Evolutionary conservation across 2,329 filamentous ascomycete genomes (phyloP).

Genomic region (Pleurostoma richardsiae): DNA sequence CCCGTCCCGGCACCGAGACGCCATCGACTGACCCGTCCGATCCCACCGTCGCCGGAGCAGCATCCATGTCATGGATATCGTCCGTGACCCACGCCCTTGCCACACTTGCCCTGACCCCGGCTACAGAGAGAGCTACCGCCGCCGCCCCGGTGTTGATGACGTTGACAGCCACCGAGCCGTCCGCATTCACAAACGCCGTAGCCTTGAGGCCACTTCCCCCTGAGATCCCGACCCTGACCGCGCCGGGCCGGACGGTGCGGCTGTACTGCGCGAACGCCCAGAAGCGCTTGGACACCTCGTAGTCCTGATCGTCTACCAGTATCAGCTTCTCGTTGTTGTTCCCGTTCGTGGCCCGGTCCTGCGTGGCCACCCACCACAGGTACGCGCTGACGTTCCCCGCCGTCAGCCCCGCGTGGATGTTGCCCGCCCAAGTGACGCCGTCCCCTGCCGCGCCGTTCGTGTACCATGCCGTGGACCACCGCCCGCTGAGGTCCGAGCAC

Average conservation of each 20-base stretch:
- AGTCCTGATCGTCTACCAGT: constrained; percentile 8
- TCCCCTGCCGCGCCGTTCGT: constrained; percentile 28
- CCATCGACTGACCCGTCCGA: constrained; percentile 5
- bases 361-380: constrained; percentile 20
- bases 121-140: constrained; percentile 16
- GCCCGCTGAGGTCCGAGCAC: constrained; percentile 29
- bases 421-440: constrained; percentile 40
- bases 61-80: constrained; percentile 15
- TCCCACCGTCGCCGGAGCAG: neutral
- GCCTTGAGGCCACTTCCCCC: constrained; percentile 11
- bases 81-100: constrained; percentile 29
- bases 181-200: constrained; percentile 17
- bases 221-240: constrained; percentile 7
- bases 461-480: constrained; percentile 29
- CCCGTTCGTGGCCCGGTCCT: constrained; percentile 14
- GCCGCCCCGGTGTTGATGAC: constrained; percentile 15
- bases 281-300: constrained; percentile 11
- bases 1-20: constrained; percentile 8
- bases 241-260: constrained; percentile 11
- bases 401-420: constrained; percentile 32
- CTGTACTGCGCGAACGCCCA: constrained; percentile 17
- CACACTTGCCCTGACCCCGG: constrained; percentile 12
- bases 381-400: constrained; percentile 37
- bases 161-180: constrained; percentile 14
- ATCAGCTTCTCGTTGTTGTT: constrained; percentile 17